phyloP scores from a whole-genome alignment of 192 early-diverging fungal genomes.

The Linderina pennispora region DNA sequence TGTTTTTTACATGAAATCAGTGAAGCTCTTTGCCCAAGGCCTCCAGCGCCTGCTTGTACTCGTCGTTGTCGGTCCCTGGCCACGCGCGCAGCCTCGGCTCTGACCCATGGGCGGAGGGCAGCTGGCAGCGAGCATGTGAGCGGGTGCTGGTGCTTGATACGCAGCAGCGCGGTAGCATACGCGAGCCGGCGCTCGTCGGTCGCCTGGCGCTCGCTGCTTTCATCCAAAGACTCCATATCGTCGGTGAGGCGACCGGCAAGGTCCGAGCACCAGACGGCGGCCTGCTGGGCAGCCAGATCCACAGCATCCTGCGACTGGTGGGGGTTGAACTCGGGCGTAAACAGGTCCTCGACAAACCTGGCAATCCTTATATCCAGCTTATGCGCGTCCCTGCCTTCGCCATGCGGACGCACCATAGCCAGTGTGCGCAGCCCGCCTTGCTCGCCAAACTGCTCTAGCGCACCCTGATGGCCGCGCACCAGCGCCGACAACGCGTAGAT shows the following conservation, averaged over 20 bases:
- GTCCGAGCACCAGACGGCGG: constrained; percentile 21
- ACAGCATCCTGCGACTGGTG: background rate
- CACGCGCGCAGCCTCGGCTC: constrained; percentile 9
- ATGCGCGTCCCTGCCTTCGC: constrained; percentile 4
- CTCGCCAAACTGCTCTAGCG: constrained; percentile 28
- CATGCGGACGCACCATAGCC: constrained; percentile 7
- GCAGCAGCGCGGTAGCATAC: constrained; percentile 20
- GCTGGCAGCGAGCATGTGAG: constrained; percentile 9
- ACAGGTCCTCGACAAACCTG: constrained; percentile 34
- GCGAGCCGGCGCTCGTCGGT: constrained; percentile 8
- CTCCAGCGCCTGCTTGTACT: constrained; percentile 26
- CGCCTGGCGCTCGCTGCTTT: background rate
- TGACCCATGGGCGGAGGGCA: constrained; percentile 13
- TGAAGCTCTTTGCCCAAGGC: constrained; percentile 7
- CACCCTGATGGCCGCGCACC: constrained; percentile 27
- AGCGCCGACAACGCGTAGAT: constrained; percentile 40
- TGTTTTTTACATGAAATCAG: background rate
- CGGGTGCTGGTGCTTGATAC: constrained; percentile 9
- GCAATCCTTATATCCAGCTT: constrained; percentile 20
- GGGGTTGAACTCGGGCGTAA: constrained; percentile 34
- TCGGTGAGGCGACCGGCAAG: constrained; percentile 14
- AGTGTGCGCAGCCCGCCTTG: constrained; percentile 20
- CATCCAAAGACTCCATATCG: constrained; percentile 5
- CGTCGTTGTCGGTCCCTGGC: constrained; percentile 2
- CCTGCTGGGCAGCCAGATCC: constrained; percentile 6